These are phyloP conservation scores for Fusarium torulosum DNA, from an alignment of 2,329 filamentous ascomycete genomes.

Conservation along the genomic window DNA sequence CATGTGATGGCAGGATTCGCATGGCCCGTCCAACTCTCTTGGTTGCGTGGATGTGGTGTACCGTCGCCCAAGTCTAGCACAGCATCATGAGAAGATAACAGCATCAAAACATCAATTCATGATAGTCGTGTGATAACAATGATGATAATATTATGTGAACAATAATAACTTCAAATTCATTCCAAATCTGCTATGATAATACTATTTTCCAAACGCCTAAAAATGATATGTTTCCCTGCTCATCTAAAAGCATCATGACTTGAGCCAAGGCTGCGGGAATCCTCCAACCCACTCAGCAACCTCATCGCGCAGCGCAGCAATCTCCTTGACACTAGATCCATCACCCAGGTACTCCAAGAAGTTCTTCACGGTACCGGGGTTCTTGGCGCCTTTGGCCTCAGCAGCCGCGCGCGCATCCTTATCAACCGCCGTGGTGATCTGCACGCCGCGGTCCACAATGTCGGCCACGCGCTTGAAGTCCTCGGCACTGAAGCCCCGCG, in stretches of 20 bases:
- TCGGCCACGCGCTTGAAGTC: slow-evolving; percentile 88
- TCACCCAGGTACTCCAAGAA: slow-evolving; percentile 76
- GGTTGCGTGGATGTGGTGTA: neutral
- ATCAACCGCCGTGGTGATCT: slow-evolving; percentile 79
- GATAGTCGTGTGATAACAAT: neutral
- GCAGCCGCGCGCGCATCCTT: slow-evolving; percentile 75
- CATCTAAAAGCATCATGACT: slow-evolving; percentile 36
- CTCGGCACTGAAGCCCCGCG: slow-evolving; percentile 82
- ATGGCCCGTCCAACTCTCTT: neutral
- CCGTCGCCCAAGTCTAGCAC: neutral
- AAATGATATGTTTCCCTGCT: slow-evolving; percentile 15
- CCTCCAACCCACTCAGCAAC: slow-evolving; percentile 78
- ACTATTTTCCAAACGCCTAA: slow-evolving; percentile 31
- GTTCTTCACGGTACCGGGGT: slow-evolving; percentile 70
- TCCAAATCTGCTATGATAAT: slow-evolving; percentile 6
- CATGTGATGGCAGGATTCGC: neutral
- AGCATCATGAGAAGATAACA: slow-evolving; percentile 21
- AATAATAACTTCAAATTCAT: neutral
- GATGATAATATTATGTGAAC: neutral
- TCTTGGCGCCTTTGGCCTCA: slow-evolving; percentile 74
- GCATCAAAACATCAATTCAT: neutral
- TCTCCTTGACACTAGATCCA: slow-evolving; percentile 74
- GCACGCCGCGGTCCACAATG: slow-evolving; percentile 83
- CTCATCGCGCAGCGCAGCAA: slow-evolving; percentile 74
- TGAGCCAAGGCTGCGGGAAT: slow-evolving; percentile 50